Evolutionary conservation across 805 yeast species (phyloP), one percentile per base, ranked within the genome.

Genomic region (Komagataella mondaviorum): DNA sequence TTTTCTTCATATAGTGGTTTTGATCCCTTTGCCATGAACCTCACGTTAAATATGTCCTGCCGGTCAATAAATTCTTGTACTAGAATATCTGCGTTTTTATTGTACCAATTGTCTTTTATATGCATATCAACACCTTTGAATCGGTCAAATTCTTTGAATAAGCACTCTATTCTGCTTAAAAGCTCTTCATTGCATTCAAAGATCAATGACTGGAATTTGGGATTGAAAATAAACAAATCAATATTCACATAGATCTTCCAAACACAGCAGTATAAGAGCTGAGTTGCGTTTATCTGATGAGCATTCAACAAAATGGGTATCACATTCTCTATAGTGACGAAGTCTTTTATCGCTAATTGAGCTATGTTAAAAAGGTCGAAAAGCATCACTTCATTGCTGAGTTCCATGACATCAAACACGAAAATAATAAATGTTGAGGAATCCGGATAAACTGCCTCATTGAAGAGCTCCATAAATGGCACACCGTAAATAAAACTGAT

Each of bases 241-340:
- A 85, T 65, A 60, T 88, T 87, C 55, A 77, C 72, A 56, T 76
- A 80, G 10, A 87, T 70, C 56, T 76, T 85, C 82, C 88, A 81
- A 23, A 82, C 67, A 60, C 95, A 78, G 51, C 78, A 75, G 49
- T 72, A 71, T 54, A 79, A 71, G 44, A 89, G 63, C 55, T 81
- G 77, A 10, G 65, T 61, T 6, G 88, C 85, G 18, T 73, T 63
- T 48, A 73, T 66, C 17, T 66, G 57, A 48, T 72, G 72, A 0
- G 95, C 74, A 58, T 81, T 81, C 10, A 72, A 65, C 12, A 86
- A 59, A 12, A 88, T 59, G 0, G 72, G 53, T 10, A 78, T 65
- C 1, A 83, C 87, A 57, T 85, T 85, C 17, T 83, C 85, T 8
- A 79, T 65, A 20, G 62, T 64, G 17, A 83, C 73, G 47, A 76